phyloP scores from a whole-genome alignment of 2,329 filamentous ascomycete genomes.

The Hypocrella siamensis region DNA sequence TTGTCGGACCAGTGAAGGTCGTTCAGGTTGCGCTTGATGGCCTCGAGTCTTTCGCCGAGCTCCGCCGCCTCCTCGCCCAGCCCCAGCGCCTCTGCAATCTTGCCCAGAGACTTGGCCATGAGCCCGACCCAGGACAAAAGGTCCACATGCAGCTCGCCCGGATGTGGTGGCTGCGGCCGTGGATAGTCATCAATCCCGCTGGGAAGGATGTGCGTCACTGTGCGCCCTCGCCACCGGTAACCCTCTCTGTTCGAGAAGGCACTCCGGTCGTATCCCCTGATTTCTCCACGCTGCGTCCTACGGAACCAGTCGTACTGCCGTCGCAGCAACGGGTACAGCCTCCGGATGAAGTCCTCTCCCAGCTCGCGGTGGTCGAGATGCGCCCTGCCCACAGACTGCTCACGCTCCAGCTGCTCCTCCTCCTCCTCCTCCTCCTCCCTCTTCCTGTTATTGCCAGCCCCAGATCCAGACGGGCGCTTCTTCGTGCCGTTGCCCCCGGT shows the following conservation, averaged over 20 bases:
- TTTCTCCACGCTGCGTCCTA: constrained; percentile 75
- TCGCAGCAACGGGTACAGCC: constrained; percentile 73
- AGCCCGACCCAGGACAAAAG: constrained; percentile 95
- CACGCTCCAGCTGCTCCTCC: not conserved
- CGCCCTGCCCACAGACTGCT: constrained; percentile 34
- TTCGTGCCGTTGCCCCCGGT: no score
- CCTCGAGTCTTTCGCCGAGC: constrained; percentile 55
- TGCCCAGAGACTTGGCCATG: constrained; percentile 75
- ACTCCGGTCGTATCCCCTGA: constrained; percentile 80
- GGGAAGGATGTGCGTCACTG: constrained; percentile 72
- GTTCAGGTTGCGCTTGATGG: constrained; percentile 73
- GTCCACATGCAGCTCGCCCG: constrained; percentile 89
- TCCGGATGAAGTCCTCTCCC: constrained; percentile 54
- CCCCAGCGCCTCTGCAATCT: constrained; percentile 62
- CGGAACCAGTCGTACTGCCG: constrained; percentile 93
- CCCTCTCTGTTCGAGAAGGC: constrained; percentile 82
- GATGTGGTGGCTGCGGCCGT: constrained; percentile 81
- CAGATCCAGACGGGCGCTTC: no score
- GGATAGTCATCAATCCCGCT: constrained; percentile 96
- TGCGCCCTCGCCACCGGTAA: constrained; percentile 90
- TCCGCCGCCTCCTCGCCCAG: constrained; percentile 61
- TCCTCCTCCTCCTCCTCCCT: not conserved
- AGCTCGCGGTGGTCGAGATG: constrained; percentile 53
- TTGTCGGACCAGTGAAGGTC: constrained; percentile 85
- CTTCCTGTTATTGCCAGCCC: no score